Evolutionary conservation across 768 basidiomycete genomes (phyloP).

Genomic region (Pleurotus cornucopiae): DNA sequence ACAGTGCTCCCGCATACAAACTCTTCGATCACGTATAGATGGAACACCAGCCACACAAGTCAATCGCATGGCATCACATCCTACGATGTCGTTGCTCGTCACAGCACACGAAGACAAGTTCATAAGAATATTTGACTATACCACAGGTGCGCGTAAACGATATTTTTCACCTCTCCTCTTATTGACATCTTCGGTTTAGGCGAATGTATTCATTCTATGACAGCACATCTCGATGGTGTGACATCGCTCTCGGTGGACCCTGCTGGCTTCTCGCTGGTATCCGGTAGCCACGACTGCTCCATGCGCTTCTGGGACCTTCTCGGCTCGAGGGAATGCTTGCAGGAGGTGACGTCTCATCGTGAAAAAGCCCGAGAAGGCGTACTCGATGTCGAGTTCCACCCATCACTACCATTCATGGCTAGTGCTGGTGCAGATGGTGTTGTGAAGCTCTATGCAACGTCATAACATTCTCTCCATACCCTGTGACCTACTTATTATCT

Average conservation of each 20-base stretch:
- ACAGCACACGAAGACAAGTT: conserved; percentile 93
- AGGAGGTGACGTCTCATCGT: conserved; percentile 87
- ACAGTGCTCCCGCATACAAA: conserved; percentile 2
- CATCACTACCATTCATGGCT: conserved; percentile 79
- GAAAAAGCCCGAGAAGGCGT: conserved; percentile 91
- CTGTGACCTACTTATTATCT: conserved; percentile 5
- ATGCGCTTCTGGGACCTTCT: conserved; percentile 93
- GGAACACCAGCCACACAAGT: conserved; percentile 75
- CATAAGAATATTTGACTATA: conserved; percentile 84
- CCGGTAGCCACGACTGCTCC: conserved; percentile 91
- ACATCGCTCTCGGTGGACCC: conserved; percentile 89
- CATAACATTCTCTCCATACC: conserved; percentile 37
- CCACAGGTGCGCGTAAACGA: conserved; percentile 53
- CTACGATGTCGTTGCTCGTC: conserved; percentile 82
- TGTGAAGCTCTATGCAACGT: conserved; percentile 86
- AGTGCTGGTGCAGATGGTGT: conserved; percentile 96
- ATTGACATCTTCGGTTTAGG: conserved; percentile 34
- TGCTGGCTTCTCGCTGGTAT: conserved; percentile 82
- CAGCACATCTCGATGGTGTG: conserved; percentile 88
- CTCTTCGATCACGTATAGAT: conserved; percentile 38
- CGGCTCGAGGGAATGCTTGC: conserved; percentile 73
- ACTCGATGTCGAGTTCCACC: conserved; percentile 81
- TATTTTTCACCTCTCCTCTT: background rate
- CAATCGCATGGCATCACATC: conserved; percentile 85
- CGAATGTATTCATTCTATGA: conserved; percentile 85